Conservation (phyloP, 805 yeast genomes). For the Osmozyma mogii region DNA sequence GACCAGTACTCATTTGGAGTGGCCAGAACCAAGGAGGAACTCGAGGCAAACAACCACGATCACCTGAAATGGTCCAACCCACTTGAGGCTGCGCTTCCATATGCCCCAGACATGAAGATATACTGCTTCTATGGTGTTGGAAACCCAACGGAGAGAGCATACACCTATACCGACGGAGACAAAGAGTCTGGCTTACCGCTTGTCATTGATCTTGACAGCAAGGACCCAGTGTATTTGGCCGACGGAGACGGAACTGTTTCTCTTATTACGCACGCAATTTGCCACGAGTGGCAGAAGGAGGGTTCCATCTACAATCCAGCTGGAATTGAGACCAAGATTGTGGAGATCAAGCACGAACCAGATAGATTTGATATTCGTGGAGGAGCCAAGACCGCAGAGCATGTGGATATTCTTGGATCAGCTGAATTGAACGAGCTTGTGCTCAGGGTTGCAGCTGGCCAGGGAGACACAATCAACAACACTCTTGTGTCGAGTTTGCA, state of each 20-base stretch:
- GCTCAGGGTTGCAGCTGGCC: constrained; percentile 74
- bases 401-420: constrained; percentile 91
- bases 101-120: constrained; percentile 87
- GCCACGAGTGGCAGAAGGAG: constrained; percentile 78
- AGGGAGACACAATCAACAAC: constrained; percentile 60
- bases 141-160: constrained; percentile 91
- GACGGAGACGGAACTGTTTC: constrained; percentile 98
- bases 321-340: constrained; percentile 59
- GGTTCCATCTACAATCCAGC: constrained; percentile 77
- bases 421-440: constrained; percentile 86
- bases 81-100: constrained; percentile 81
- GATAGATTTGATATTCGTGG: constrained; percentile 92
- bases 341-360: constrained; percentile 91
- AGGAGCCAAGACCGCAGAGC: constrained; percentile 96
- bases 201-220: constrained; percentile 59
- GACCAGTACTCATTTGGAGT: constrained; percentile 77
- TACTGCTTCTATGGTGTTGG: constrained; percentile 95
- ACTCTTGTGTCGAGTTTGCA: constrained; percentile 50
- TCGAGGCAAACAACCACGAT: constrained; percentile 56
- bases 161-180: constrained; percentile 64
- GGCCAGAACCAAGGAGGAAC: constrained; percentile 52
- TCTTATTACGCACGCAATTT: constrained; percentile 76
- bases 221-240: constrained; percentile 64
- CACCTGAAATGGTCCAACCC: constrained; percentile 92
- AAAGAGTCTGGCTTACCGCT: constrained; percentile 52